Percentiles rank a stretch among this genome's conserved stretches.
phyloP scores from a whole-genome alignment of 208 protist species.

The Wallacemonas rigidus region DNA sequence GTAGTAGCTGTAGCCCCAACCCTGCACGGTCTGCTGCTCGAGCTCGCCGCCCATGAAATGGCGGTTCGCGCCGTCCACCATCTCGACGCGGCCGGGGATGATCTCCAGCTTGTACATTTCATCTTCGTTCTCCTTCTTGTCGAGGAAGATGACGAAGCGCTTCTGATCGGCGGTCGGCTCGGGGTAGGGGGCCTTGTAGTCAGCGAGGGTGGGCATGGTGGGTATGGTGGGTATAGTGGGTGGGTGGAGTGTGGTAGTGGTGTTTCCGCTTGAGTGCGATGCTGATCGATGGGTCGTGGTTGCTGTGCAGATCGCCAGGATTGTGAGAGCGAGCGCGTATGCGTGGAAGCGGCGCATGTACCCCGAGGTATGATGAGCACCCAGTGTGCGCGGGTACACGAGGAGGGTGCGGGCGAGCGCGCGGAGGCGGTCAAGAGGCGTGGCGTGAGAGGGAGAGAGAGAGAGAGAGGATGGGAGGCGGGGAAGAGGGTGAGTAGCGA shows the following conservation, averaged over 20 bases:
- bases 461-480: no score
- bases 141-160: conserved; percentile 73
- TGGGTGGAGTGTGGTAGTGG: background rate
- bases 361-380: no score
- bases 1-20: conserved; percentile 69
- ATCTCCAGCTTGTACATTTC: conserved; percentile 66
- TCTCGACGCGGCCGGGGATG: conserved; percentile 54
- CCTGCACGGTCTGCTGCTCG: conserved; percentile 51
- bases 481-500: no score
- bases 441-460: background rate
- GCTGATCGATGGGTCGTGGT: conserved; percentile 1
- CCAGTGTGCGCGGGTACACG: background rate
- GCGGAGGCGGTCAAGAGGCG: background rate
- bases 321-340: background rate
- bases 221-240: background rate
- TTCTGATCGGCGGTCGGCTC: conserved; percentile 51
- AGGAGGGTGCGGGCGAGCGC: background rate
- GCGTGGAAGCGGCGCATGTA: conserved; percentile 6
- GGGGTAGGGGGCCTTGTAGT: conserved; percentile 71
- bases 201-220: conserved; percentile 37
- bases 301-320: background rate
- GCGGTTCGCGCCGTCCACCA: conserved; percentile 49
- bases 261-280: background rate
- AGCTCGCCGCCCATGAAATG: conserved; percentile 46
- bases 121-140: conserved; percentile 42